phyloP scores from a whole-genome alignment of 2,329 filamentous ascomycete genomes.

The Zymoseptoria tritici region DNA sequence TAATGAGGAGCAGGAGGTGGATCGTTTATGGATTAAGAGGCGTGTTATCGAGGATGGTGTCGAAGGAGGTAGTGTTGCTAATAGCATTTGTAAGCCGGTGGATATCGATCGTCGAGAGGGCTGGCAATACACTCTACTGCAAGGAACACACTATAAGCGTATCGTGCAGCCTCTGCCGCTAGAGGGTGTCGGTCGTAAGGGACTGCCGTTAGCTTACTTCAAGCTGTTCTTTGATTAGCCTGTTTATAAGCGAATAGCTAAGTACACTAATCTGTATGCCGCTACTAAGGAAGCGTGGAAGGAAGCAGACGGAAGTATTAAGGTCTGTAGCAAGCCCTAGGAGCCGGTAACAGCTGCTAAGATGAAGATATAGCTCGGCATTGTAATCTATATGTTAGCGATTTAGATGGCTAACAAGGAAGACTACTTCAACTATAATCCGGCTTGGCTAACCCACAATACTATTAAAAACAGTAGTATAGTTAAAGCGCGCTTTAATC shows the following conservation, averaged over 20 bases:
- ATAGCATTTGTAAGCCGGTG: neutral
- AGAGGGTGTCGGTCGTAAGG: neutral
- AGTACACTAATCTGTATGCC: too few relatives aligned
- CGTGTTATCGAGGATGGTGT: neutral
- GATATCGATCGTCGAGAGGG: neutral
- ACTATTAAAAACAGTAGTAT: too few relatives aligned
- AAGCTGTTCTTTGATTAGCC: too few relatives aligned
- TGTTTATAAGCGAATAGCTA: too few relatives aligned
- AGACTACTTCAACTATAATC: too few relatives aligned
- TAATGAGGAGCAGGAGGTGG: too few relatives aligned
- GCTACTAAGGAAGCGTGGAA: too few relatives aligned
- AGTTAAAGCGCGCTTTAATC: too few relatives aligned
- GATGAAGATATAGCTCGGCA: neutral
- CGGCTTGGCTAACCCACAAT: too few relatives aligned
- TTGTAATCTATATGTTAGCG: slow-evolving; percentile 1
- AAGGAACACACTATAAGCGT: neutral
- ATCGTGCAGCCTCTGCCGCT: neutral
- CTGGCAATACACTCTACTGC: neutral
- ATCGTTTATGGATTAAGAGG: neutral
- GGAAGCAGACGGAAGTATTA: neutral
- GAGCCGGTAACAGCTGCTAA: neutral
- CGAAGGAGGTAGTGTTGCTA: neutral
- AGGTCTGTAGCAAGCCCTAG: neutral
- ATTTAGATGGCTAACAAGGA: neutral
- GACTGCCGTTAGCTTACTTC: neutral